Percentiles rank a stretch among this genome's conserved stretches.
Evolutionary conservation across 2,329 filamentous ascomycete genomes (phyloP).

Genomic region (Lecanicillium sp.): DNA sequence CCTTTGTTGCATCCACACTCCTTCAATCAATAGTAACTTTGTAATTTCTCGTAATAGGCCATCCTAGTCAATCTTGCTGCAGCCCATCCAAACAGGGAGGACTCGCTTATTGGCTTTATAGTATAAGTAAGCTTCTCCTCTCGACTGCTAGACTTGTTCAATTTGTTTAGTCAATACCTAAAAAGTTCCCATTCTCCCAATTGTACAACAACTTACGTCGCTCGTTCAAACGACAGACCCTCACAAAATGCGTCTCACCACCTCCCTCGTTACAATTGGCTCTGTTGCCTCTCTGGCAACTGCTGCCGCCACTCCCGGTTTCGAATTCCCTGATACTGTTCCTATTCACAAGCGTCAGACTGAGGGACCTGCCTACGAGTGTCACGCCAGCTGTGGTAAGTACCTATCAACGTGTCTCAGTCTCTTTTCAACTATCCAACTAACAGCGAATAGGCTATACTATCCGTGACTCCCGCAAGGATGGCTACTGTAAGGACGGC

Average conservation of each 20-base stretch:
- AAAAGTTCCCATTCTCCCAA: background rate
- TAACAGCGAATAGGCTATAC: conserved; percentile 20
- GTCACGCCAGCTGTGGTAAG: conserved; percentile 43
- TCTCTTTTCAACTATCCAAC: conserved; percentile 2
- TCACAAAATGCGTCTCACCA: conserved; percentile 20
- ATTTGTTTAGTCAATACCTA: too few species aligned
- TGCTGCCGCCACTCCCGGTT: conserved; percentile 14
- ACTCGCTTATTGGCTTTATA: background rate
- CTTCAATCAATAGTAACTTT: too few species aligned
- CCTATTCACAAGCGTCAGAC: conserved; percentile 35
- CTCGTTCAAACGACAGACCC: background rate
- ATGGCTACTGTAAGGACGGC: conserved; percentile 23
- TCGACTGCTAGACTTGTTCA: background rate
- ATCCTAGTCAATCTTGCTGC: too few species aligned
- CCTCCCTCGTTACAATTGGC: conserved; percentile 18
- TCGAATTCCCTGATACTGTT: conserved; percentile 20
- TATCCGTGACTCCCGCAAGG: conserved; percentile 16
- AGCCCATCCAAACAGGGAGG: too few species aligned
- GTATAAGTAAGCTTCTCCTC: conserved; percentile 6
- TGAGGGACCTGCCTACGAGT: conserved; percentile 30
- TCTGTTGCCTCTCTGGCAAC: conserved; percentile 16
- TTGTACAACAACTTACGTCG: background rate
- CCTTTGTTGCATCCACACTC: too few species aligned
- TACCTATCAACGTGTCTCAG: conserved; percentile 3
- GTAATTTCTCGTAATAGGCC: too few species aligned